Base-by-base conservation (phyloP, 257 asterid genomes). In the Salvia rosmarinus region DNA sequence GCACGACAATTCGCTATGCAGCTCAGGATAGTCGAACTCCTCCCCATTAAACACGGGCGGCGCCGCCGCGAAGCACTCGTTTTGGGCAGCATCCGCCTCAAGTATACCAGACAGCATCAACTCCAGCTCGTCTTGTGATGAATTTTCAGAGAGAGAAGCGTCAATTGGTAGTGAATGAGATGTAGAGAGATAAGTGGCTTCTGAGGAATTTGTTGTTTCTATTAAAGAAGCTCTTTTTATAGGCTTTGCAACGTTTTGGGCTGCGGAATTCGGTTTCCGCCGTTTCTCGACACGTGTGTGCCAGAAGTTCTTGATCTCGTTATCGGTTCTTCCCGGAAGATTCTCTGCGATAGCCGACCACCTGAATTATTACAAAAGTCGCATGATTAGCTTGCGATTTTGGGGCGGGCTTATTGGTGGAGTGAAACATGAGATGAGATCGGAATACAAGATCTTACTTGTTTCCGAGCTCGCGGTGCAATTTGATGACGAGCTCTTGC, bases 281-380 rank as follows among this genome's bases (percentile, higher is more conserved):
- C 70, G 70, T 25, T 25, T 74, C 25, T 64, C 75, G 3, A 75
- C 50, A 0, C 77, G 80, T 0, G 80, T 65, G 68, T 79, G 83
- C 77, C 76, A 79, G 63, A 70, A 79, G 39, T 79, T 79, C 77
- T 79, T 79, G 44, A 75, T 59, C 3, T 79, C 83, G 40, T 75
- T 79, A 14, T 79, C 83, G 0, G 83, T 79, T 70, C 83, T 55
- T n/a, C 83, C 83, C 0, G 77, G 80, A 14, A 79, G 19, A 1
- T 70, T 70, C 9, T 68, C 16, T 2, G 83, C 77, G n/a, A 79
- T 79, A 37, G 79, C 71, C 20, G 83, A 74, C 83, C 83, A 79
- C 51, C 83, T 79, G 74, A 8, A 1, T 51, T 51, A 19, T 17
- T 17, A n/a, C n/a, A n/a, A n/a, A n/a, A n/a, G n/a, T n/a, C n/a